These are phyloP conservation scores for Sinapis alba DNA, from an alignment of 441 rosid species.

Conservation along the genomic window DNA sequence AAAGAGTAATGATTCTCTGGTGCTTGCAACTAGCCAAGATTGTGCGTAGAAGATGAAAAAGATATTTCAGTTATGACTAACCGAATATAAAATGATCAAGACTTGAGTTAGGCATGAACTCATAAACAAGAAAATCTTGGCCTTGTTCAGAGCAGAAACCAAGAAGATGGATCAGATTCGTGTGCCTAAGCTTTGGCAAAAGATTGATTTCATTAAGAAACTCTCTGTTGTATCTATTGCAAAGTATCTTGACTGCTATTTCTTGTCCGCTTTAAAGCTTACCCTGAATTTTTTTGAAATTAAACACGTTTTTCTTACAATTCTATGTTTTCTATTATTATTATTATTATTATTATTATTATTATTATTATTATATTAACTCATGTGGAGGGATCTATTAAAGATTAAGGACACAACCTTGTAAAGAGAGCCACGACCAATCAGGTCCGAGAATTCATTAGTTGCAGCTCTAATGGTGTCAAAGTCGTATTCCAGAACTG, in stretches of 20 bases:
- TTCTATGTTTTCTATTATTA: neutral
- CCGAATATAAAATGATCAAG: conserved; percentile 49
- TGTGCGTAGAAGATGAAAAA: neutral
- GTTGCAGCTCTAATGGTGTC: conserved; percentile 29
- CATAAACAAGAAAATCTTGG: conserved; percentile 52
- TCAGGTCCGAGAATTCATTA: conserved; percentile 9
- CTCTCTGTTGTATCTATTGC: neutral
- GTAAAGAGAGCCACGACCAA: conserved; percentile 36
- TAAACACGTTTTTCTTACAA: neutral
- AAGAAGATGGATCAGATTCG: conserved; percentile 56
- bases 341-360: neutral
- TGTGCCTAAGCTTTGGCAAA: conserved; percentile 57
- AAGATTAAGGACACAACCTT: neutral
- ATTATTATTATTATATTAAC: neutral
- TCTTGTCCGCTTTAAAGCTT: conserved; percentile 54
- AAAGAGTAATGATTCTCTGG: neutral
- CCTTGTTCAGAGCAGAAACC: conserved; percentile 54
- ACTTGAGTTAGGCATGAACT: conserved; percentile 56
- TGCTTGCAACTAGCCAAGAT: neutral
- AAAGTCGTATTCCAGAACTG: conserved; percentile 18
- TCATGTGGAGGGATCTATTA: neutral
- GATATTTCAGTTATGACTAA: neutral
- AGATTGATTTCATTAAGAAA: conserved; percentile 43
- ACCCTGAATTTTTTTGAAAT: conserved; percentile 39
- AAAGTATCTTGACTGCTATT: conserved; percentile 41